Percentiles rank a stretch among this genome's conserved stretches.
phyloP scores from a whole-genome alignment of 1,139 yeast species.

The Ashbya aceris region DNA sequence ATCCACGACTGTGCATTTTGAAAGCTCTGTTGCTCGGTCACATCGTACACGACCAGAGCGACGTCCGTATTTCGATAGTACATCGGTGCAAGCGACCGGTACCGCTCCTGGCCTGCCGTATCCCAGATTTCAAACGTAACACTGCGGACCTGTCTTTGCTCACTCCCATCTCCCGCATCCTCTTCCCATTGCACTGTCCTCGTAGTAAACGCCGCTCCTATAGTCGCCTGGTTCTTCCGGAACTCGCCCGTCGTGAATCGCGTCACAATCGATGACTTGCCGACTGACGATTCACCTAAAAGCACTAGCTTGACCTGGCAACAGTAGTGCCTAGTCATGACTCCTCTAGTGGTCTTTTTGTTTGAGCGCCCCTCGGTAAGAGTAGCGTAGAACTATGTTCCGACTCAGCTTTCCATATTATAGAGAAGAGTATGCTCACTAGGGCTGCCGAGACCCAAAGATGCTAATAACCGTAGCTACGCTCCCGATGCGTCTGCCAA shows the following conservation, averaged over 20 bases:
- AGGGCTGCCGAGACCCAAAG: no score
- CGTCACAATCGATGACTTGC: slow-evolving; percentile 81
- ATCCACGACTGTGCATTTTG: slow-evolving; percentile 91
- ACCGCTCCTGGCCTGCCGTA: slow-evolving; percentile 81
- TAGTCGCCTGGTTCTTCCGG: slow-evolving; percentile 87
- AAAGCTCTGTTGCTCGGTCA: slow-evolving; percentile 57
- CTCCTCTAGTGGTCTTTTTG: background rate
- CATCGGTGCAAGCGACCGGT: slow-evolving; percentile 78
- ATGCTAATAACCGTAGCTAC: no score
- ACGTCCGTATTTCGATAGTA: slow-evolving; percentile 77
- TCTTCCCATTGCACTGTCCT: slow-evolving; percentile 62
- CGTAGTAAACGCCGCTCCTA: slow-evolving; percentile 94
- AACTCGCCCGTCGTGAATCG: slow-evolving; percentile 88
- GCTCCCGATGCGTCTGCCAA: no score
- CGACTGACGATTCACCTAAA: slow-evolving; percentile 93
- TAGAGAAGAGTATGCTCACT: no score
- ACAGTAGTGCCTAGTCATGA: slow-evolving; percentile 4
- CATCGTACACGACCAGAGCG: slow-evolving; percentile 69
- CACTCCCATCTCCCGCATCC: slow-evolving; percentile 13
- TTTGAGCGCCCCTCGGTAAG: no score
- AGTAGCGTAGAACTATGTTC: no score
- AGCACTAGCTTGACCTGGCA: slow-evolving; percentile 68
- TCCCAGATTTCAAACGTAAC: slow-evolving; percentile 80
- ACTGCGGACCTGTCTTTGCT: slow-evolving; percentile 45
- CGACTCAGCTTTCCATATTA: no score